A percentile compares a stretch with the other conserved stretches of the same genome.
phyloP scores from a whole-genome alignment of 352 stramenopile species.

The Stephanocyclus meneghinianus region DNA sequence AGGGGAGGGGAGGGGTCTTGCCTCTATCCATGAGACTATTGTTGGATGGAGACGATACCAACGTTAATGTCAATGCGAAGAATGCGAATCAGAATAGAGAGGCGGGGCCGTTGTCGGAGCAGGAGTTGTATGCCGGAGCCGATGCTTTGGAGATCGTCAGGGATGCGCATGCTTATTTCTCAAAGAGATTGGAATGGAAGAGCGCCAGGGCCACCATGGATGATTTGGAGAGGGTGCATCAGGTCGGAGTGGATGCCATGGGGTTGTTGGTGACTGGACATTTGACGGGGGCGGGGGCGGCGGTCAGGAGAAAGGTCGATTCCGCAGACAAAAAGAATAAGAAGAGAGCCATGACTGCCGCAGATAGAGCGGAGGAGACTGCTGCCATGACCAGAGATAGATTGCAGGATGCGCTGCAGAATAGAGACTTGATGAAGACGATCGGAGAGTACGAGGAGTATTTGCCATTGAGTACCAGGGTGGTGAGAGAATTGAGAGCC shows the following conservation, averaged over 20 bases:
- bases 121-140: constrained; percentile 78
- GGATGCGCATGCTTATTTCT: constrained; percentile 79
- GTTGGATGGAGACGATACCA: constrained; percentile 16
- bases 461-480: constrained; percentile 69
- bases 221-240: constrained; percentile 70
- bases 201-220: constrained; percentile 47
- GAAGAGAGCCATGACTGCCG: constrained; percentile 3
- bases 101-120: constrained; percentile 56
- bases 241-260: constrained; percentile 74
- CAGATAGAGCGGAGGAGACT: constrained; percentile 43
- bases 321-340: constrained; percentile 7
- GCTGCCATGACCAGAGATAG: constrained; percentile 55
- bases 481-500: constrained; percentile 74
- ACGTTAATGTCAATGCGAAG: constrained; percentile 29
- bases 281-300: constrained; percentile 64
- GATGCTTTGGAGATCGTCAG: constrained; percentile 81
- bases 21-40: constrained; percentile 28
- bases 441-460: constrained; percentile 82
- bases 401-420: constrained; percentile 70
- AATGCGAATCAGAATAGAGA: neutral
- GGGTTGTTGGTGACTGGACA: constrained; percentile 68
- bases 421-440: constrained; percentile 79
- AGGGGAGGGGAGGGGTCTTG: constrained; percentile 42
- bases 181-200: constrained; percentile 61
- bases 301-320: constrained; percentile 65